Base-by-base conservation (phyloP, 345 rosid species). In the Lumnitzera racemosa region DNA sequence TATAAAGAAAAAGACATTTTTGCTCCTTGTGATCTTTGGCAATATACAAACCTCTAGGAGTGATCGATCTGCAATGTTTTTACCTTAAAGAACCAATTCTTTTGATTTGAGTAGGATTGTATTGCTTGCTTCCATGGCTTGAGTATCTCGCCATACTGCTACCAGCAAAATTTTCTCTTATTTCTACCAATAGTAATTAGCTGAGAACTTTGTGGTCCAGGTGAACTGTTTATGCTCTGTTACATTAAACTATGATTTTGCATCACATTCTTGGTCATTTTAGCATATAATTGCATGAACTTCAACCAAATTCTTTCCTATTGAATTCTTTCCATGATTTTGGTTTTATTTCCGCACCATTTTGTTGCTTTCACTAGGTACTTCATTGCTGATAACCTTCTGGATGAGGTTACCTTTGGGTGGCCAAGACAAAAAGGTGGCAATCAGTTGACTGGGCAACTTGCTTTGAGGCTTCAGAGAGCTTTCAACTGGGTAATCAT, bases 341-440 rank as follows among this genome's bases (percentile, higher is more conserved):
- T 53, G 31, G 31, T 27, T 27, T 5, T 27, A 2, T 5, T 27
- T 27, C 31, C 5, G 43, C 46, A 14, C 49, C 51, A 23, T 6
- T 36, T 36, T 9, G 1, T 9, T 36, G 43, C 43, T 59, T 43
- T 55, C 51, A 46, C 58, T 58, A 92, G 96, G 81, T 92, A 87
- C 65, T 92, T 87, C 72, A 79, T 92, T 60, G 85, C 96, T 15
- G 96, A 92, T 77, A 92, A 76, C 23, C 80, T 92, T 53, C 89
- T 87, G 58, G 96, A 84, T 66, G 96, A 92, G 61, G 77, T 89
- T 67, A 83, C 81, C 49, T 87, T 92, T 81, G 96, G 98, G 53
- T 89, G 96, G 96, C 96, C 98, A 61, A 82, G 96, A 77, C 80
- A 79, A 80, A 89, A 76, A 72, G 78, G 80, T 56, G 76, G 76